These are phyloP conservation scores for Russula sp. DNA, from an alignment of 768 basidiomycete species.

Conservation along the genomic window DNA sequence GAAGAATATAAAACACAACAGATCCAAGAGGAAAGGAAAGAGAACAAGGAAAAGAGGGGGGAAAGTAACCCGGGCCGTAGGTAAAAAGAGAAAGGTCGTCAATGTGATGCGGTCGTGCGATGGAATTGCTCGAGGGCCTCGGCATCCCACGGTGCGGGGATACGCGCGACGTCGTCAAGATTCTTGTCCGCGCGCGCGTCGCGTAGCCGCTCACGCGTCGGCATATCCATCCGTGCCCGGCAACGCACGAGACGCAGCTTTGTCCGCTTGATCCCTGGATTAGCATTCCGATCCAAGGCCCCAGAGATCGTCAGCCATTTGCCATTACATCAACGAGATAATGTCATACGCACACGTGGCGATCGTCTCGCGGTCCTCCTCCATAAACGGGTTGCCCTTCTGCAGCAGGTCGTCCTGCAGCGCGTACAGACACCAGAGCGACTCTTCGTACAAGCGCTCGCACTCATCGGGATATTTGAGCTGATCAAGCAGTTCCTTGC, in stretches of 20 bases:
- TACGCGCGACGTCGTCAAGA: slow-evolving; percentile 61
- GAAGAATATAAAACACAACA: not conserved
- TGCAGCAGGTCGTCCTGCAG: slow-evolving; percentile 84
- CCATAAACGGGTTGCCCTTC: slow-evolving; percentile 75
- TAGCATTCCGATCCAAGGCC: too few relatives aligned
- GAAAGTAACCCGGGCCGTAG: too few relatives aligned
- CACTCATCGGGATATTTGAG: slow-evolving; percentile 72
- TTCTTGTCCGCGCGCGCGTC: slow-evolving; percentile 78
- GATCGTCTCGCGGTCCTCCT: slow-evolving; percentile 74
- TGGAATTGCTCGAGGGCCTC: slow-evolving; percentile 18
- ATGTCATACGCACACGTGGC: slow-evolving; percentile 68
- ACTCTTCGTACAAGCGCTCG: slow-evolving; percentile 92
- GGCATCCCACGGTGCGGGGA: slow-evolving; percentile 51
- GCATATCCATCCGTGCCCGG: slow-evolving; percentile 71
- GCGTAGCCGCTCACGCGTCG: slow-evolving; percentile 58
- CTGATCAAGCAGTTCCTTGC: slow-evolving; percentile 82
- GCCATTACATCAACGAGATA: too few relatives aligned
- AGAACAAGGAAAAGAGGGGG: not conserved
- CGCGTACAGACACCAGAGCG: slow-evolving; percentile 88
- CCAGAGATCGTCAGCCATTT: too few relatives aligned
- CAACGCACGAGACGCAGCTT: slow-evolving; percentile 78
- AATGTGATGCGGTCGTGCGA: not conserved
- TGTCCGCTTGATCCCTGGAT: slow-evolving; percentile 73
- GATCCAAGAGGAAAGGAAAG: not conserved
- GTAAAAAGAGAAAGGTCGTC: not conserved